Evolutionary conservation across 306 rosid genomes (phyloP).

Genomic region (Rosa lucieae): DNA sequence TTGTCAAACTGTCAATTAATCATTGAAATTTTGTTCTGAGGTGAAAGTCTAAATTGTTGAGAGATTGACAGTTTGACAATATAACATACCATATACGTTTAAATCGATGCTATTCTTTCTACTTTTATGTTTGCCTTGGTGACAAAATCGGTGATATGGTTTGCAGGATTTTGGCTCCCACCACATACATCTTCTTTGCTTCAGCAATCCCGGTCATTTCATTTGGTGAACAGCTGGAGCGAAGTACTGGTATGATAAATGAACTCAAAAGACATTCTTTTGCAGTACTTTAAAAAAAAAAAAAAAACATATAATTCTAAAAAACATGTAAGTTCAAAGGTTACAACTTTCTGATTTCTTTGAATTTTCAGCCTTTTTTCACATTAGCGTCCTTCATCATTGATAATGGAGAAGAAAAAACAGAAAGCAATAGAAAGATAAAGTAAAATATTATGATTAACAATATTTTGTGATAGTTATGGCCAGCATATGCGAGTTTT

Average conservation of each 20-base stretch:
- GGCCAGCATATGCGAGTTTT: constrained; percentile 3
- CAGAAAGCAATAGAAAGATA: background rate
- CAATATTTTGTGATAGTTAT: background rate
- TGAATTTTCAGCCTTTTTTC: background rate
- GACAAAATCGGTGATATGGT: constrained; percentile 7
- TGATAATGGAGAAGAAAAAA: background rate
- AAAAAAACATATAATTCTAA: background rate
- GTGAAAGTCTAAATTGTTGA: background rate
- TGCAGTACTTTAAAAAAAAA: constrained; percentile 1
- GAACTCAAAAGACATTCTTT: constrained; percentile 19
- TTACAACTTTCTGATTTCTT: constrained; percentile 4
- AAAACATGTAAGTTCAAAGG: background rate
- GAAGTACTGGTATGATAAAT: constrained; percentile 53
- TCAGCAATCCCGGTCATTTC: constrained; percentile 86
- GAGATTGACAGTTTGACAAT: background rate
- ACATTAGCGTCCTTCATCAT: background rate
- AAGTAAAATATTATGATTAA: background rate
- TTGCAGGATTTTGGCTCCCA: constrained; percentile 86
- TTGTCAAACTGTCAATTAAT: background rate
- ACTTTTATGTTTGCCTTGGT: background rate
- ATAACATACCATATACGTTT: background rate
- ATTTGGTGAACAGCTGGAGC: constrained; percentile 78
- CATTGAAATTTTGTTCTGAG: background rate
- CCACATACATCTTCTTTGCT: constrained; percentile 84
- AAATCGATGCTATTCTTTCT: background rate